Percentiles rank a stretch among this genome's conserved stretches.
Evolutionary conservation across 345 rosid species (phyloP).

Genomic region (Linum trigynum): DNA sequence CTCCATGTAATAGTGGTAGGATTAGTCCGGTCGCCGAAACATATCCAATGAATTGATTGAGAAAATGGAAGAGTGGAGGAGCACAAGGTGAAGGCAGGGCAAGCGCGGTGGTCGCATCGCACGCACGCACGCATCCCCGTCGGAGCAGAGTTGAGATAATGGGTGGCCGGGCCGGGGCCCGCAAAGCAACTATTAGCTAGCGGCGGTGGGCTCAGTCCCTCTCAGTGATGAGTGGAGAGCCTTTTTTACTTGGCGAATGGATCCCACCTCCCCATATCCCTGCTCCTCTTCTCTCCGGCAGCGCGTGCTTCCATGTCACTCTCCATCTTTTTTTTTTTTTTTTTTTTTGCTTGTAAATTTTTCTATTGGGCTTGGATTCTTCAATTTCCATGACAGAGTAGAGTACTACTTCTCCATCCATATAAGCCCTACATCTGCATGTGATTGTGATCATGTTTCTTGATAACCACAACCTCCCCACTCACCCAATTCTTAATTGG

Average conservation of each 20-base stretch:
- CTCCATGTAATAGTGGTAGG: too few relatives aligned
- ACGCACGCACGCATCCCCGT: too few relatives aligned
- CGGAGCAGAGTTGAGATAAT: too few relatives aligned
- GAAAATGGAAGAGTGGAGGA: too few relatives aligned
- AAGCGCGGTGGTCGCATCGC: too few relatives aligned
- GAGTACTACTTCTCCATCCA: background rate
- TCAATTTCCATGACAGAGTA: background rate
- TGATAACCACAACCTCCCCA: slow-evolving; percentile 27
- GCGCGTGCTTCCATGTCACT: slow-evolving; percentile 23
- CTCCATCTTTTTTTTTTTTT: slow-evolving; percentile 20
- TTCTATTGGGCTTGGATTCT: slow-evolving; percentile 12
- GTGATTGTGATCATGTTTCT: slow-evolving; percentile 22
- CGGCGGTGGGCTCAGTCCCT: too few relatives aligned
- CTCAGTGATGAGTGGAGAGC: too few relatives aligned
- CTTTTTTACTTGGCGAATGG: slow-evolving; percentile 22
- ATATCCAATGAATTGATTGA: too few relatives aligned
- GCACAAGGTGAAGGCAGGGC: too few relatives aligned
- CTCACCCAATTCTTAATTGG: background rate
- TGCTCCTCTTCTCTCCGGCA: slow-evolving; percentile 29
- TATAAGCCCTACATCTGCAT: slow-evolving; percentile 16
- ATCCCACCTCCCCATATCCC: slow-evolving; percentile 72
- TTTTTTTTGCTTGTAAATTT: background rate
- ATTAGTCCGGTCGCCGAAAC: too few relatives aligned
- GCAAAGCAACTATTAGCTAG: too few relatives aligned
- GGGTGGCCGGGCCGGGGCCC: too few relatives aligned